These are phyloP conservation scores for Atalantia buxifolia DNA, from an alignment of 345 rosid species.

Conservation along the genomic window DNA sequence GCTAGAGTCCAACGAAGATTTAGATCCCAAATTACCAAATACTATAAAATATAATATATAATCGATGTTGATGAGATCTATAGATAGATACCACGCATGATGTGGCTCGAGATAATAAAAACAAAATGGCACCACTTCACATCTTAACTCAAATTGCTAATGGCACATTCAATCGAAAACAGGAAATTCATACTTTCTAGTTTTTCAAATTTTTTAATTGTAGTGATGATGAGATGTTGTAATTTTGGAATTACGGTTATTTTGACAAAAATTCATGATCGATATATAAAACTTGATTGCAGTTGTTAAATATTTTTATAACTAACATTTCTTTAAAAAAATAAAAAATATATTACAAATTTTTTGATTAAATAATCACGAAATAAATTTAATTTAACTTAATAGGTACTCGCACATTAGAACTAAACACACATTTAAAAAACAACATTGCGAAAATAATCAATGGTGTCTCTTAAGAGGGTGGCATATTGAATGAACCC, in stretches of 20 bases:
- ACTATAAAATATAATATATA: not conserved
- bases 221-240: too few relatives aligned
- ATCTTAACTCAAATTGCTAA: not conserved
- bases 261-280: too few relatives aligned
- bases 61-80: not conserved
- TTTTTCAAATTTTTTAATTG: not conserved
- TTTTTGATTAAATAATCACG: too few relatives aligned
- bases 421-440: not conserved
- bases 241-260: too few relatives aligned
- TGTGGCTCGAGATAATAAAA: not conserved
- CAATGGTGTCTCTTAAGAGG: slow-evolving; percentile 14
- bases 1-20: not conserved
- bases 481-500: slow-evolving; percentile 14
- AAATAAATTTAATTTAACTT: too few relatives aligned
- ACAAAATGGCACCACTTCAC: not conserved
- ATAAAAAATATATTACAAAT: too few relatives aligned
- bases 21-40: not conserved
- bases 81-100: not conserved
- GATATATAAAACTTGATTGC: too few relatives aligned
- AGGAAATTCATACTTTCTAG: not conserved
- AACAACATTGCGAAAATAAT: not conserved
- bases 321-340: too few relatives aligned
- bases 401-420: too few relatives aligned
- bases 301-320: too few relatives aligned
- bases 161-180: not conserved